A percentile compares a stretch with the other conserved stretches of the same genome.
These are phyloP conservation scores for Nannochloropsis salina DNA, from an alignment of 108 stramenopile species.

Conservation along the genomic window DNA sequence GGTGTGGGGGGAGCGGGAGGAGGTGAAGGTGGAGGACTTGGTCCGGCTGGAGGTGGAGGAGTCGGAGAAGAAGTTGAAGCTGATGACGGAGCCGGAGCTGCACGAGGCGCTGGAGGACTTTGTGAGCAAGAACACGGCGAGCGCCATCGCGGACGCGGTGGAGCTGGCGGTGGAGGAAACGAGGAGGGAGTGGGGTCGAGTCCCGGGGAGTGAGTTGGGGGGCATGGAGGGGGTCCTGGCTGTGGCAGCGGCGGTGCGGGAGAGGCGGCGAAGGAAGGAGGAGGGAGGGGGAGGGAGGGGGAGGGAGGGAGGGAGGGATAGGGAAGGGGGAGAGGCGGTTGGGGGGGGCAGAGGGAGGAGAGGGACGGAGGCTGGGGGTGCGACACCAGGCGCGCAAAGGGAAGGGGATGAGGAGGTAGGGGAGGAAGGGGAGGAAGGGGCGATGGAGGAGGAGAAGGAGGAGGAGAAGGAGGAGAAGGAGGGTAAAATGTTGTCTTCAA, in stretches of 20 bases:
- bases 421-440: no score
- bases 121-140: slow-evolving; percentile 64
- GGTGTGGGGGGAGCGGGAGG: slow-evolving; percentile 27
- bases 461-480: not conserved
- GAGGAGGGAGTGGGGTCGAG: slow-evolving; percentile 21
- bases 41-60: slow-evolving; percentile 63
- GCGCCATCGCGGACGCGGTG: slow-evolving; percentile 62
- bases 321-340: not conserved
- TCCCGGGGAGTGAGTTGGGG: not conserved
- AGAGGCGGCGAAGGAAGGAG: not conserved
- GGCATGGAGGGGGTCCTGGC: not conserved
- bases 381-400: not conserved
- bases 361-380: not conserved
- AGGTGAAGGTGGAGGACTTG: slow-evolving; percentile 66
- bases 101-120: slow-evolving; percentile 72
- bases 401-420: no score
- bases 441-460: not conserved
- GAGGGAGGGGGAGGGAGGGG: not conserved
- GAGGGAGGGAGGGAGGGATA: not conserved
- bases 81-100: slow-evolving; percentile 45
- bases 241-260: not conserved
- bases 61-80: slow-evolving; percentile 61
- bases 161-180: slow-evolving; percentile 18
- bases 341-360: not conserved
- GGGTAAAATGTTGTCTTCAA: not conserved